A percentile compares a stretch with the other conserved stretches of the same genome.
These are phyloP conservation scores for Tuber calosporum DNA, from an alignment of 495 filamentous ascomycete species.

Conservation along the genomic window DNA sequence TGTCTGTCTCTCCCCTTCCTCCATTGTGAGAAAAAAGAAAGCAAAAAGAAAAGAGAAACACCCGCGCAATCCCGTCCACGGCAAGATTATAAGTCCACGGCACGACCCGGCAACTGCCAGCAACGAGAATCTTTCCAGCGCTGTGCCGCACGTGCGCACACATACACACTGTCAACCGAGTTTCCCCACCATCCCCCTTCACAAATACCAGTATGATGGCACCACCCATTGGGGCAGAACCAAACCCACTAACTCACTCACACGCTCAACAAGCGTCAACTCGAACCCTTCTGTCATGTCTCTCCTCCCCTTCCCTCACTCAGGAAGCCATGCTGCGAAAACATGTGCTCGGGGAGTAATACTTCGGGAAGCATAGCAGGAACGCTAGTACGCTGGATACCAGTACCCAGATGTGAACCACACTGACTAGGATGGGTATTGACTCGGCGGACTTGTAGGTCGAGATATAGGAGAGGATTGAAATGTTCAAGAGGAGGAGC, in stretches of 20 bases:
- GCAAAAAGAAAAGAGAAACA: neutral
- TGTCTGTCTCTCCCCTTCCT: neutral
- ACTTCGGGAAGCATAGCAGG: slow-evolving; percentile 31
- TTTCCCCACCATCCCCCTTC: neutral
- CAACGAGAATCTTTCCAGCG: neutral
- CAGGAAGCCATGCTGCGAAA: slow-evolving; percentile 20
- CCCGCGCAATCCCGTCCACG: neutral
- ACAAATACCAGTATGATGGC: neutral
- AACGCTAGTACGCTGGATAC: slow-evolving; percentile 31
- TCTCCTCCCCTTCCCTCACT: neutral
- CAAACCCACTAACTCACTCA: neutral
- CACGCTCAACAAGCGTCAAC: neutral
- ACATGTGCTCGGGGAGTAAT: slow-evolving; percentile 31
- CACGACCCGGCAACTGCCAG: neutral
- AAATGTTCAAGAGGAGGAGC: slow-evolving; percentile 26
- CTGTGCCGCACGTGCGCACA: neutral
- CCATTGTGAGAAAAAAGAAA: neutral
- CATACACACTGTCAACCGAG: neutral
- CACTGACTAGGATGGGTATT: slow-evolving; percentile 13
- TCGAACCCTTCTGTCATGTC: neutral
- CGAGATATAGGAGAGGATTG: slow-evolving; percentile 27
- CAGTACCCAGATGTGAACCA: slow-evolving; percentile 31
- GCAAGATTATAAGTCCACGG: no score
- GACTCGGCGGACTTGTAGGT: slow-evolving; percentile 31
- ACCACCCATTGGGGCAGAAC: neutral